Conservation (phyloP, 371 early-diverging fungal species). For the Mortierella sp. region DNA sequence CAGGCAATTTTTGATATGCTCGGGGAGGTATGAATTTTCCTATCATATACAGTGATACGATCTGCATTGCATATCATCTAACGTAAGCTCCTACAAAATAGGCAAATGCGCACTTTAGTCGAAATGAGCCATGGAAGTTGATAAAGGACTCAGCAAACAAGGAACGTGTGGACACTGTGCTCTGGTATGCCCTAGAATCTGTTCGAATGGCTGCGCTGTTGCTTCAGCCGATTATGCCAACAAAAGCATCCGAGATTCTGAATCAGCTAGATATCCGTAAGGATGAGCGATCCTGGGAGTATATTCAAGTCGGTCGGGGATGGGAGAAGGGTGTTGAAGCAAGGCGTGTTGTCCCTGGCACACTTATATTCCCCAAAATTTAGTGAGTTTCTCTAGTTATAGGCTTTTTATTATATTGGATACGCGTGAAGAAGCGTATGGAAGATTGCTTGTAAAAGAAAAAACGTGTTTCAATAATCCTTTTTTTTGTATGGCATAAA, state of each 20-base stretch:
- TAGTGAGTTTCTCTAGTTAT: not conserved
- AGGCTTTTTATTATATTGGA: no score
- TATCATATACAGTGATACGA: not conserved
- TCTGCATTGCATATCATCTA: not conserved
- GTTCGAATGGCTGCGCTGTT: slow-evolving; percentile 81
- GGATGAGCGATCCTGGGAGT: slow-evolving; percentile 65
- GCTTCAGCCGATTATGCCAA: slow-evolving; percentile 92
- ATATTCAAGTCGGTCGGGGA: slow-evolving; percentile 34
- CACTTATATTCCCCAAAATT: slow-evolving; percentile 38
- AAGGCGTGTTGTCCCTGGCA: slow-evolving; percentile 1
- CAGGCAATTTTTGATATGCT: slow-evolving; percentile 67
- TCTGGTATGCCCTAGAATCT: slow-evolving; percentile 84
- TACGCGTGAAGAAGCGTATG: not conserved
- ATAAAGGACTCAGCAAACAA: slow-evolving; percentile 59
- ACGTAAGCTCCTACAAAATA: slow-evolving; percentile 20
- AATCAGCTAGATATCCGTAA: slow-evolving; percentile 67
- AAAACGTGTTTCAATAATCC: no score
- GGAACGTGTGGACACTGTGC: slow-evolving; percentile 67
- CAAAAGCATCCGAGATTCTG: slow-evolving; percentile 74
- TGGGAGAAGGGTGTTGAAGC: slow-evolving; percentile 22
- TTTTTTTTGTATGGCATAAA: no score
- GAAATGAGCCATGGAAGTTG: slow-evolving; percentile 87
- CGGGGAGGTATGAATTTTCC: slow-evolving; percentile 60
- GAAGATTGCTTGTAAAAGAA: not conserved
- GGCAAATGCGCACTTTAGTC: slow-evolving; percentile 83